Percentiles rank a stretch among this genome's conserved stretches.
Conservation (phyloP, 345 rosid species). For the Aquilaria yunnanensis region DNA sequence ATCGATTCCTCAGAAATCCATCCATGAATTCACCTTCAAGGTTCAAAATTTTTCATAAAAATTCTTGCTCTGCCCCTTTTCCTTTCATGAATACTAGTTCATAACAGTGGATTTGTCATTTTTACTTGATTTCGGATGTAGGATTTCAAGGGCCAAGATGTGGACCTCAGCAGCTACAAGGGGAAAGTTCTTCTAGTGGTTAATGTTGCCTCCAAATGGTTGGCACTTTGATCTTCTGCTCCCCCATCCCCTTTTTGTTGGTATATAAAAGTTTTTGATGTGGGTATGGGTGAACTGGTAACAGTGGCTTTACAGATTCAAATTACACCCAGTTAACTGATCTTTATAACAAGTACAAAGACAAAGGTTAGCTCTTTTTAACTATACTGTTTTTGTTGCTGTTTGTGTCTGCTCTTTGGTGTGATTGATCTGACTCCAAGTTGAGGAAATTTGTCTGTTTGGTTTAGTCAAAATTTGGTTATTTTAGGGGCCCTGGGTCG, state of each 20-base stretch:
- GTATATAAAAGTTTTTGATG: not conserved
- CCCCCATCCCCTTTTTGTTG: not conserved
- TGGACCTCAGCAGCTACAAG: conserved; percentile 59
- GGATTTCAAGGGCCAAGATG: conserved; percentile 67
- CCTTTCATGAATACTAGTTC: not conserved
- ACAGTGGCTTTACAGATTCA: conserved; percentile 70
- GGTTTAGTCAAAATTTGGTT: too few species aligned
- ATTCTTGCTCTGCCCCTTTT: too few species aligned
- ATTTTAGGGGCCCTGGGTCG: too few species aligned
- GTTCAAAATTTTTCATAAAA: conserved; percentile 23
- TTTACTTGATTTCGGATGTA: conserved; percentile 13
- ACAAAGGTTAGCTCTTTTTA: conserved; percentile 40
- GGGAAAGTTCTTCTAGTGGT: conserved; percentile 83
- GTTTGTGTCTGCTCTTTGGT: not conserved
- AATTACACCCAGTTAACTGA: conserved; percentile 84
- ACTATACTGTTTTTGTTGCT: not conserved
- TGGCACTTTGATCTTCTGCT: not conserved
- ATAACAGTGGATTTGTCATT: not conserved
- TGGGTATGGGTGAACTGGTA: conserved; percentile 6
- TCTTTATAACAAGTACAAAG: conserved; percentile 61
- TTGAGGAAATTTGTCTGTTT: not conserved
- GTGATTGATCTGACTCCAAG: not conserved
- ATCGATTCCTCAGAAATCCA: conserved; percentile 57
- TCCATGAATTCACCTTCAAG: conserved; percentile 77
- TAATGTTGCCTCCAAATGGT: conserved; percentile 97